A percentile compares a stretch with the other conserved stretches of the same genome.
phyloP scores from a whole-genome alignment of 208 protist species.

The Leishmania aethiopica region DNA sequence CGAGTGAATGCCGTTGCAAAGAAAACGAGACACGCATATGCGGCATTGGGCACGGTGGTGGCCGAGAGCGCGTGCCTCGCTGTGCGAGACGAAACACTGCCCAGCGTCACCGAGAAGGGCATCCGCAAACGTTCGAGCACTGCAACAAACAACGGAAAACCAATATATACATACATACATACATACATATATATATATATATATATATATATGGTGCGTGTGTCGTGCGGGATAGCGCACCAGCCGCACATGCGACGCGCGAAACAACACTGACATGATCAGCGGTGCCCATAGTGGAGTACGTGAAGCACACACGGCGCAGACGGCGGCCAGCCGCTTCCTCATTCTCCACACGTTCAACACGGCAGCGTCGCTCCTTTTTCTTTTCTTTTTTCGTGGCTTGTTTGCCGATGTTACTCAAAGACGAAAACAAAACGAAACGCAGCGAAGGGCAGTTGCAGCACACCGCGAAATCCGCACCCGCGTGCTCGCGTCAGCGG shows the following conservation, averaged over 20 bases:
- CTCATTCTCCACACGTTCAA: not conserved
- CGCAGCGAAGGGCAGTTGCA: constrained; percentile 8
- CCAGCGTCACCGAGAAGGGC: not conserved
- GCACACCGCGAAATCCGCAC: not conserved
- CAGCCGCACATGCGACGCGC: not conserved
- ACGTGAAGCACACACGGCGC: not conserved
- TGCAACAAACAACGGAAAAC: too few relatives aligned
- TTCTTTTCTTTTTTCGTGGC: not conserved
- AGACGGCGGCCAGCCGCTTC: not conserved
- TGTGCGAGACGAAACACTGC: not conserved
- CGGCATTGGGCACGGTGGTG: not conserved
- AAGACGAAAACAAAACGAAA: constrained; percentile 20
- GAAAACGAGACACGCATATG: not conserved
- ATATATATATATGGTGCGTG: not conserved
- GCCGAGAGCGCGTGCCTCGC: too few relatives aligned
- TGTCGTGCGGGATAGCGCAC: not conserved
- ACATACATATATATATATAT: too few relatives aligned
- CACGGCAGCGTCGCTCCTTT: not conserved
- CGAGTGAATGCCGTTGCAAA: not conserved
- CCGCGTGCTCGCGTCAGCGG: not conserved
- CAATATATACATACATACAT: not conserved
- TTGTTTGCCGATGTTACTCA: not conserved
- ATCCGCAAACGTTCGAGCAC: not conserved
- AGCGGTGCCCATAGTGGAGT: not conserved
- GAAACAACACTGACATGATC: not conserved